Evolutionary conservation across 495 filamentous ascomycete species (phyloP), one percentile per base, ranked within the genome.

Genomic region (Xylaria grammica): DNA sequence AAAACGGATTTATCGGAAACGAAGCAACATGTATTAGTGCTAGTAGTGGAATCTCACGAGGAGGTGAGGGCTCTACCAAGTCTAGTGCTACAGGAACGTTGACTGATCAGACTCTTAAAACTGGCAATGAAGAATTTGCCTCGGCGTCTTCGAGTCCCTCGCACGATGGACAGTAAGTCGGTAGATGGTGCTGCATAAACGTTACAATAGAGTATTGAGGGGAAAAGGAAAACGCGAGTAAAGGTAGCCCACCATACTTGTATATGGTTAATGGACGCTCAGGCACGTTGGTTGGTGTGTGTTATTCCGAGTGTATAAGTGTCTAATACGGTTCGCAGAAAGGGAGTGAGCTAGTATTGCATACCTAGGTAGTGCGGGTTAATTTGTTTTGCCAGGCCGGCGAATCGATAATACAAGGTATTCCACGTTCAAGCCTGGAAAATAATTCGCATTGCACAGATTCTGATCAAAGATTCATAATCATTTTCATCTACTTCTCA

Each of bases 121-220:
- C 32, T 17, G 52, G 34, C 34, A 51, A 64, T 29, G 36, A 63
- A 56, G 62, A 40, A n/a, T 64, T 29, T 44, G 53, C 53, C 20
- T 51, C 44, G 44, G 62, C 44, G 32, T 20, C 45, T 44, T 40
- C 62, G 36, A 58, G 52, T 38, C 51, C 52, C 17, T 40, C 52
- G 4, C 62, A 36, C 11, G 20, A 17, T 36, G 27, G 20, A 38
- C 15, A 53, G 46, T 42, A 15, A 44, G 29, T 51, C 40, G 11
- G 1, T 46, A 29, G 19, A 58, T 46, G 22, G 24, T 38, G 20
- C n/a, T n/a, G n/a, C n/a, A n/a, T n/a, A n/a, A n/a, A n/a, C n/a
- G n/a, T n/a, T n/a, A n/a, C n/a, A n/a, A n/a, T n/a, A 22, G 32
- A 27, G 26, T 38, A n/a, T 51, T 26, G 13, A 19, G 26, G 22